Percentiles rank a stretch among this genome's conserved stretches.
phyloP scores from a whole-genome alignment of 768 basidiomycete species.

The Porpolomopsis calyptriformis region DNA sequence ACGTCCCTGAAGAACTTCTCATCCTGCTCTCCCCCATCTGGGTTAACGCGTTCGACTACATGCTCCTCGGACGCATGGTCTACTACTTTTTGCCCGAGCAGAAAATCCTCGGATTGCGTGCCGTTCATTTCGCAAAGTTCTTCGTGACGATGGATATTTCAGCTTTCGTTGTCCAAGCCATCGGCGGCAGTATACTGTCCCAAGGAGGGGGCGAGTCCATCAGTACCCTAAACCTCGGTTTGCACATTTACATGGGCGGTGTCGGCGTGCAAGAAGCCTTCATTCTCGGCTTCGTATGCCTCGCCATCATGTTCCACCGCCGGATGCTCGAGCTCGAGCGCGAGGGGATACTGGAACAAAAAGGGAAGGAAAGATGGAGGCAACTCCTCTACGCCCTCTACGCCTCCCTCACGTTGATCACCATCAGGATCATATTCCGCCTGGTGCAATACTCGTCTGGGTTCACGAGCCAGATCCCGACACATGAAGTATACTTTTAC shows the following conservation, averaged over 20 bases:
- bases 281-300: constrained; percentile 13
- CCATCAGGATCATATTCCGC: constrained; percentile 17
- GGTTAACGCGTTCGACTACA: constrained; percentile 19
- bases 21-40: constrained; percentile 17
- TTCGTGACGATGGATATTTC: constrained; percentile 16
- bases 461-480: constrained; percentile 10
- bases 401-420: constrained; percentile 13
- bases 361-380: constrained; percentile 11
- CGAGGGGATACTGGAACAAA: neutral
- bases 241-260: constrained; percentile 20
- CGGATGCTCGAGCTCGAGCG: constrained; percentile 8
- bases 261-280: constrained; percentile 18
- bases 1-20: constrained; percentile 12
- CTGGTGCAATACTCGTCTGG: constrained; percentile 17
- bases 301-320: constrained; percentile 14
- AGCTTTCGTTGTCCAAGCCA: constrained; percentile 15
- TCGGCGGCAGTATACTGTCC: constrained; percentile 11
- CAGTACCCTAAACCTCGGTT: constrained; percentile 8
- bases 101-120: constrained; percentile 12
- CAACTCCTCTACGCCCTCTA: constrained; percentile 14
- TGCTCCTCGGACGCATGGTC: constrained; percentile 14
- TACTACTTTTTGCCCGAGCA: constrained; percentile 16
- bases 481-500: constrained; percentile 15
- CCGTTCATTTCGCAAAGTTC: constrained; percentile 9
- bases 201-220: neutral